Evolutionary conservation across 495 filamentous ascomycete species (phyloP), one percentile per base, ranked within the genome.

Genomic region (Tuber borchii): DNA sequence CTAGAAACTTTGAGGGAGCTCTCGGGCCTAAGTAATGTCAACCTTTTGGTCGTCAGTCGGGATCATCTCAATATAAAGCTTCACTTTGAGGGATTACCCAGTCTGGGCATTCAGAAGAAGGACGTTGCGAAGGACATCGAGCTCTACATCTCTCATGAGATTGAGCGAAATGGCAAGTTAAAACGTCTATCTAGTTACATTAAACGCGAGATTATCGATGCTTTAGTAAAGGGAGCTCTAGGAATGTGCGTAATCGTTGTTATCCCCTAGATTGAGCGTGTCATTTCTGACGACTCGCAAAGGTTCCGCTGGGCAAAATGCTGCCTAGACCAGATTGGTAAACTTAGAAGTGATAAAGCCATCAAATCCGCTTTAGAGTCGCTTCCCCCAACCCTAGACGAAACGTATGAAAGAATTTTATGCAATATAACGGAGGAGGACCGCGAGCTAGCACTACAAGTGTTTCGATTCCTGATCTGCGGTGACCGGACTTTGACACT

Each of bases 391-490:
- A 83, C 79, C 14, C 75, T 86, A 4, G 80, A 85, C 20, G 80
- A 83, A 70, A 85, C 82, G 0, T 85, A 85, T 40, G 81, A 83
- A n/a, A 76, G 80, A n/a, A 81, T 84, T 31, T 76, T 86, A 40
- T 46, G 71, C 20, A 39, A 20, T 14, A 81, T 85, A 26, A 72
- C 71, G n/a, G 61, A 78, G 16, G 78, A 84, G 40, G 72, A 81
- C 14, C 69, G 76, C 14, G 26, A 46, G 22, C 73, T 77, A 1
- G 46, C 71, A n/a, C 34, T 68, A 20, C 31, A 48, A 65, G 42
- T 77, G 26, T 77, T 75, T n/a, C 56, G 69, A 16, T 78, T 74
- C 56, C 70, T 78, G 1, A 42, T 78, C 39, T 77, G 70, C 34
- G 73, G 46, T 71, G 45, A 37, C 37, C 76, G 76, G 19, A 69